phyloP scores from a whole-genome alignment of 1,139 yeast species.

The Suhomyces anneliseae region DNA sequence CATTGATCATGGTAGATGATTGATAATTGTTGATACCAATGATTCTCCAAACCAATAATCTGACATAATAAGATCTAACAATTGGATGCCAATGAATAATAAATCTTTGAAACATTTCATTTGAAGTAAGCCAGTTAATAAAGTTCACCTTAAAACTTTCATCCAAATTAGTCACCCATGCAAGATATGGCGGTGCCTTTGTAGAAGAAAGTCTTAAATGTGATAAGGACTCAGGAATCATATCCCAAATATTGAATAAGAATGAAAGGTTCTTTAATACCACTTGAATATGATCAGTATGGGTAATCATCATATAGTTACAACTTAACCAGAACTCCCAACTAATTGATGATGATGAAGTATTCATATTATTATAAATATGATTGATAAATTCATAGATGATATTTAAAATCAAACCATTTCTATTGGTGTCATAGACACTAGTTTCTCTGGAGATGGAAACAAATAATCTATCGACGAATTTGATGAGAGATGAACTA shows the following conservation, averaged over 20 bases:
- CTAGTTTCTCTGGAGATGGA: slow-evolving; percentile 42
- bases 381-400: slow-evolving; percentile 48
- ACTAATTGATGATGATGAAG: slow-evolving; percentile 35
- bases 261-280: slow-evolving; percentile 65
- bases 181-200: slow-evolving; percentile 7
- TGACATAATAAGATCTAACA: slow-evolving; percentile 65
- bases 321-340: slow-evolving; percentile 82
- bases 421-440: slow-evolving; percentile 46
- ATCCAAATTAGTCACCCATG: slow-evolving; percentile 38
- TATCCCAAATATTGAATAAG: slow-evolving; percentile 73
- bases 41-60: slow-evolving; percentile 68
- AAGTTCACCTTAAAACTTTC: slow-evolving; percentile 48
- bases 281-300: slow-evolving; percentile 61
- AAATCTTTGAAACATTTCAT: slow-evolving; percentile 50
- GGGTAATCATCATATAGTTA: slow-evolving; percentile 53
- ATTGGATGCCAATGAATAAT: slow-evolving; percentile 82
- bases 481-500: slow-evolving; percentile 14
- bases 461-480: slow-evolving; percentile 36
- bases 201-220: slow-evolving; percentile 6
- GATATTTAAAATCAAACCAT: slow-evolving; percentile 47
- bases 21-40: slow-evolving; percentile 51
- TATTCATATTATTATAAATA: slow-evolving; percentile 24
- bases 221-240: slow-evolving; percentile 48
- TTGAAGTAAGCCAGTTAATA: slow-evolving; percentile 55
- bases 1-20: slow-evolving; percentile 33